These are phyloP conservation scores for Scopulariopsis brevicaulis DNA, from an alignment of 2,329 filamentous ascomycete species.

Conservation along the genomic window DNA sequence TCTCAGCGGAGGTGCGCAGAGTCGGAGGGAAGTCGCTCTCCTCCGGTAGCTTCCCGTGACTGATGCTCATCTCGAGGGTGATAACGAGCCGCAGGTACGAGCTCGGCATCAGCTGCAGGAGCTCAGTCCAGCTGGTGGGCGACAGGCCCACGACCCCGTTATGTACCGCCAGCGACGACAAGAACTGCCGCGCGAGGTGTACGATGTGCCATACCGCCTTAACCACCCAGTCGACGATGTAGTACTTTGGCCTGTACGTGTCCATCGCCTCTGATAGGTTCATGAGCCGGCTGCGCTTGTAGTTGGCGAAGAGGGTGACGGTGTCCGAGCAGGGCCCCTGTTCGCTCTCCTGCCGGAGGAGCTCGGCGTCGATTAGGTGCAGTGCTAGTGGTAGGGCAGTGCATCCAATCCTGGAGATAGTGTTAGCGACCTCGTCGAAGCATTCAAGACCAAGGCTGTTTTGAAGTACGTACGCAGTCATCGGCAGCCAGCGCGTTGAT, in stretches of 20 bases:
- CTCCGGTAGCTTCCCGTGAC: constrained; percentile 25
- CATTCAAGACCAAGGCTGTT: background rate
- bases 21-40: constrained; percentile 28
- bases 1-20: constrained; percentile 13
- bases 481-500: constrained; percentile 31
- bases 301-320: background rate
- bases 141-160: constrained; percentile 8
- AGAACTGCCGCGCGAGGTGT: constrained; percentile 21
- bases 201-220: constrained; percentile 30
- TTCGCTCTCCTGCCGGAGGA: constrained; percentile 6
- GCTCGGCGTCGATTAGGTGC: constrained; percentile 21
- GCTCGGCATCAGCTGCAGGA: constrained; percentile 24
- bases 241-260: constrained; percentile 31
- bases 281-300: constrained; percentile 15
- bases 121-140: constrained; percentile 28
- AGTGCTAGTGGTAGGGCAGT: constrained; percentile 20
- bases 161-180: constrained; percentile 14
- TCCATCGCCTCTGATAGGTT: constrained; percentile 33
- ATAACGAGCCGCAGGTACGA: constrained; percentile 29
- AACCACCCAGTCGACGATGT: constrained; percentile 31
- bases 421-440: background rate
- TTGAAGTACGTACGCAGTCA: constrained; percentile 28
- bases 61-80: constrained; percentile 29
- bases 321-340: background rate
- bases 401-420: constrained; percentile 13